Percentiles rank a stretch among this genome's conserved stretches.
These are phyloP conservation scores for Alisma plantagoaquatica DNA, from an alignment of 106 monocot genomes.

Conservation along the genomic window DNA sequence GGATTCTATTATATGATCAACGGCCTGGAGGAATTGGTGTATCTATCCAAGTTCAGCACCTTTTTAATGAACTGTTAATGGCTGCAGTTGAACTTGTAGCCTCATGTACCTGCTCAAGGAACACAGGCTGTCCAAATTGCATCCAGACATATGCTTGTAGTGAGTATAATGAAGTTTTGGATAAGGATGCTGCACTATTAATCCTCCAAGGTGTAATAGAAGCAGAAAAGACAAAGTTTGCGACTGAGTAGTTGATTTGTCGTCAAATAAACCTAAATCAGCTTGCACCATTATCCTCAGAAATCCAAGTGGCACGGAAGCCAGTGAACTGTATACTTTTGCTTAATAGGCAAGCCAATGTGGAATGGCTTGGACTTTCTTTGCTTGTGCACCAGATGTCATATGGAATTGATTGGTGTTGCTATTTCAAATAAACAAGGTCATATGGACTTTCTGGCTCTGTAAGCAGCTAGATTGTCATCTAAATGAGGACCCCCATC, in stretches of 20 bases:
- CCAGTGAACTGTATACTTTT: too few species aligned
- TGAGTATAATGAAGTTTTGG: conserved; percentile 83
- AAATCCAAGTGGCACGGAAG: background rate
- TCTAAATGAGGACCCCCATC: too few species aligned
- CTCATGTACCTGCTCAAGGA: conserved; percentile 40
- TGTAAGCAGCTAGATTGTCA: too few species aligned
- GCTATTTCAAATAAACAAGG: too few species aligned
- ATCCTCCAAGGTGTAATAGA: conserved; percentile 79
- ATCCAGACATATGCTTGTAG: conserved; percentile 53
- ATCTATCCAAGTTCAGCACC: conserved; percentile 44
- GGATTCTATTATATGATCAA: conserved; percentile 77
- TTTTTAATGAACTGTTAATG: conserved; percentile 62
- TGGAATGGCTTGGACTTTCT: too few species aligned
- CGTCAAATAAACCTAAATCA: background rate
- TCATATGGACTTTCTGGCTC: too few species aligned
- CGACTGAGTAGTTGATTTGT: background rate
- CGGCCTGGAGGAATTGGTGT: conserved; percentile 89
- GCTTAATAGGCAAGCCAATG: too few species aligned
- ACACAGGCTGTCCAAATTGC: conserved; percentile 82
- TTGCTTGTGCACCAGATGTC: too few species aligned
- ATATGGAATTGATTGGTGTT: too few species aligned
- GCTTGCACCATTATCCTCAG: background rate
- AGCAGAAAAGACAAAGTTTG: too few species aligned
- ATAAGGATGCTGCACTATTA: conserved; percentile 65
- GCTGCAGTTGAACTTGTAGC: conserved; percentile 61